Evolutionary conservation across 2,329 filamentous ascomycete genomes (phyloP).

Genomic region (Phyllosticta citriasiana): DNA sequence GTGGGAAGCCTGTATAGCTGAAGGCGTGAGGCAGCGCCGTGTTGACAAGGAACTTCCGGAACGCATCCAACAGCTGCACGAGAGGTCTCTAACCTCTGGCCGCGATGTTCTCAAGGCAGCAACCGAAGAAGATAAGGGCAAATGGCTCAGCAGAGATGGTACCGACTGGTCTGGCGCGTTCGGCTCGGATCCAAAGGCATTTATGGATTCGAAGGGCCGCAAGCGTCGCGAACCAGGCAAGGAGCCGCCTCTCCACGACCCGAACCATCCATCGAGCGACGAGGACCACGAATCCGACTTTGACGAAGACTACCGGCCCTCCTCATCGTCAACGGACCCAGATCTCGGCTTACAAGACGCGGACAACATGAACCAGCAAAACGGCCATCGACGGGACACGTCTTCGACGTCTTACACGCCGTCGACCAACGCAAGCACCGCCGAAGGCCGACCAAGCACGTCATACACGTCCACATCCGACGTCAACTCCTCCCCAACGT

Average conservation of each 20-base stretch:
- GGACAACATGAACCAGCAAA: constrained; percentile 17
- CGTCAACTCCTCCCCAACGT: background rate
- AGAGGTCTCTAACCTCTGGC: constrained; percentile 67
- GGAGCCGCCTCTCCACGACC: constrained; percentile 43
- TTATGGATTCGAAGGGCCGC: constrained; percentile 42
- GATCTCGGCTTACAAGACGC: constrained; percentile 54
- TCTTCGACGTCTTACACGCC: constrained; percentile 5
- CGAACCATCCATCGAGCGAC: constrained; percentile 36
- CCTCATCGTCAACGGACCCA: constrained; percentile 27
- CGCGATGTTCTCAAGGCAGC: constrained; percentile 71
- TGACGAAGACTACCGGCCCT: constrained; percentile 31
- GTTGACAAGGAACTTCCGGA: constrained; percentile 67
- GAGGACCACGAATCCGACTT: constrained; percentile 30
- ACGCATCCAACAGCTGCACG: constrained; percentile 64
- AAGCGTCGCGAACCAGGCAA: constrained; percentile 48
- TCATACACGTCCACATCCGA: constrained; percentile 15
- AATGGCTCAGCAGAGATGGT: constrained; percentile 70
- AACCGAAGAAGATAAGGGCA: constrained; percentile 59
- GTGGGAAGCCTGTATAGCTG: constrained; percentile 84
- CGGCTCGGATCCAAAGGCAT: constrained; percentile 60
- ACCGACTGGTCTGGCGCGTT: constrained; percentile 84
- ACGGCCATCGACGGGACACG: constrained; percentile 17
- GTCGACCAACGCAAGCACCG: constrained; percentile 17
- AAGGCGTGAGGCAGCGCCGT: constrained; percentile 66
- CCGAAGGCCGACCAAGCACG: constrained; percentile 12